Evolutionary conservation across 306 rosid species (phyloP), one percentile per base, ranked within the genome.

Genomic region (Acmispon strigosus): DNA sequence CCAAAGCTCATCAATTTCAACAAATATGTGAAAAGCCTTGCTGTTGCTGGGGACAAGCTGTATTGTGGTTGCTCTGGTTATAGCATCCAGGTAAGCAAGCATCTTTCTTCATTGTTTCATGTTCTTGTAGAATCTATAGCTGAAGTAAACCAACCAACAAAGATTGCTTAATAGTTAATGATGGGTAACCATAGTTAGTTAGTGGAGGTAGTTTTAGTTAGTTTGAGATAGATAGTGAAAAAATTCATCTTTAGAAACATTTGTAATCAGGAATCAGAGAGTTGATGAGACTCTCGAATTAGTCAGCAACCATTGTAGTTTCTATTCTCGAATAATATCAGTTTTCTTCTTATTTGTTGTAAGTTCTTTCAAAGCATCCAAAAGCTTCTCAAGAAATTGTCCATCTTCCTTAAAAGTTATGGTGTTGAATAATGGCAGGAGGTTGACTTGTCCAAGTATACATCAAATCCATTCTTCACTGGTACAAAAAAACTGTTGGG

Each of bases 51-150:
- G 72, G 82, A 84, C 76, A 93, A 74, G 62, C 73, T 93, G 11
- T 93, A 93, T 15, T 94, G 97, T 27, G 90, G 94, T 72, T 90
- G 97, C 81, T 85, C 97, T 22, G 91, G 96, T 78, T 86, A 86
- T 80, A 76, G 87, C 78, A 87, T 90, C 64, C 88, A 87, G 94
- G 98, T 90, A 80, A 64, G 18, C 54, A 80, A 63, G 14, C 53
- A 51, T 22, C 51, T n/a, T 55, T 54, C 39, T 59, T 29, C 66
- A 20, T 60, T 56, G 52, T 52, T 56, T 55, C 58, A 56, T 45
- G 20, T 42, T 52, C 42, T 51, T 42, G 55, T 9, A 37, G 61
- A 44, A 42, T 74, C 24, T 72, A 50, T 27, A 51, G 43, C 56
- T 42, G 27, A 65, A 58, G 62, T 37, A 63, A 63, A 71, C 59